Evolutionary conservation across 2,329 filamentous ascomycete genomes (phyloP).

Genomic region (Rachicladosporium sp.): DNA sequence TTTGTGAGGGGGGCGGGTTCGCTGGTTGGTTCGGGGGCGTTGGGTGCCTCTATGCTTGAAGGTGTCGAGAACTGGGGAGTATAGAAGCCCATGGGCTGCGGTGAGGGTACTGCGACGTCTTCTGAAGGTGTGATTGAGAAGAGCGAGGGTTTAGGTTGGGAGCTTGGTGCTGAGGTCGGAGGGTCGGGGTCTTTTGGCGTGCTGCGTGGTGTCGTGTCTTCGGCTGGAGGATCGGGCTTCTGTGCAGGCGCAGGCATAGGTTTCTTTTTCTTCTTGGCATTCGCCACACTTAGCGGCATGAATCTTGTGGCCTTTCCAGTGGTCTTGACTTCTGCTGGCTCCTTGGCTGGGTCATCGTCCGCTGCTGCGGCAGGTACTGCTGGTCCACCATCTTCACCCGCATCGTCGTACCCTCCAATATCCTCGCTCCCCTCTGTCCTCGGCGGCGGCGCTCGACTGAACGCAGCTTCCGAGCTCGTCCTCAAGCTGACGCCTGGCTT

Average conservation of each 20-base stretch:
- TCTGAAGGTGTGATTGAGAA: constrained; percentile 7
- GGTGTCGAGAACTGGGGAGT: constrained; percentile 23
- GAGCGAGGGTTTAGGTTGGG: constrained; percentile 13
- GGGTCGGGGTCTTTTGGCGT: too few relatives aligned
- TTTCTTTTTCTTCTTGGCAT: constrained; percentile 61
- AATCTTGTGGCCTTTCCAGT: constrained; percentile 78
- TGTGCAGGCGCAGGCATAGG: constrained; percentile 14
- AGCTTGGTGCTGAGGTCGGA: constrained; percentile 7
- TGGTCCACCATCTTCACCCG: neutral
- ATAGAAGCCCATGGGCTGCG: constrained; percentile 20
- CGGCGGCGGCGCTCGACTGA: constrained; percentile 51
- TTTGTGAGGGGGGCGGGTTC: constrained; percentile 8
- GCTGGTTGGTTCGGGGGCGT: neutral
- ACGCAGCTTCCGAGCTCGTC: constrained; percentile 73
- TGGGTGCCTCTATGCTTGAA: neutral
- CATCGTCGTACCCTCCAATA: constrained; percentile 3
- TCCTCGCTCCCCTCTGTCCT: constrained; percentile 23
- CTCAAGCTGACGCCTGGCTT: constrained; percentile 58
- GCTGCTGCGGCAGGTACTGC: neutral
- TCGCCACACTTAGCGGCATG: constrained; percentile 71
- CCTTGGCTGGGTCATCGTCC: neutral
- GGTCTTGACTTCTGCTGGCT: constrained; percentile 50
- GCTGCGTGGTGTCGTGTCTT: neutral
- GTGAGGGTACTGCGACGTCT: neutral
- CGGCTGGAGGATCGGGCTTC: neutral